Base-by-base conservation (phyloP, 192 early-diverging fungal genomes). In the Umbelopsis sp. region DNA sequence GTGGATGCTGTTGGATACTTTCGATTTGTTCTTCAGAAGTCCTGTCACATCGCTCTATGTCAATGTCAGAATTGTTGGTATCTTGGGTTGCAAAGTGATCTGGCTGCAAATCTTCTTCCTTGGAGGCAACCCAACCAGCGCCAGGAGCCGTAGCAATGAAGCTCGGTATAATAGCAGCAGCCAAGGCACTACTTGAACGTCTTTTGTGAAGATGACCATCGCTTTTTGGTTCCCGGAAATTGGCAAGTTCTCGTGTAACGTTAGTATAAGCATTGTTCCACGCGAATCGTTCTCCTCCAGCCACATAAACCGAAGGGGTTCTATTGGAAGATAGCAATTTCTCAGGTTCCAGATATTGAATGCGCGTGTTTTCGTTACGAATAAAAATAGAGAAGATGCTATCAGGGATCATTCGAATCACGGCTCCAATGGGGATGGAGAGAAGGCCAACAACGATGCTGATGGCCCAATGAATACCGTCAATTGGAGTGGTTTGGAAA, bases 341-440 rank as follows among this genome's bases (percentile, higher is more conserved):
- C 12, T 45, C 7, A 31, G 73, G 45, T 59, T 72, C 26, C 36
- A 87, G 24, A 22, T 78, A 52, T 50, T 68, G 36, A 66, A 78
- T 24, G 17, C 77, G 53, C 65, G 73, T 21, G 25, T 70, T 41
- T 36, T 76, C 73, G 38, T 81, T 70, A 52, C 53, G 29, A 72
- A 80, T 76, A 51, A 84, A 41, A 32, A 74, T 76, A 2, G 70
- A 66, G 65, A 87, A 83, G 22, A 80, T 24, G 21, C 75, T 69
- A 71, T 96, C 94, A 2, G 98, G 98, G 22, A 96, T 80, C 20
- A 98, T 77, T n/a, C 96, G 86, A 50, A 98, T 86, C 5, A 96
- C 70, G 25, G 91, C 89, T 66, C 96, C 98, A 29, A 98, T 79
- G 1, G 93, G 93, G 16, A 99, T 72, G 6, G 94, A 90, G 2